Evolutionary conservation across 352 stramenopile genomes (phyloP).

Genomic region (Blastocystis sp.): DNA sequence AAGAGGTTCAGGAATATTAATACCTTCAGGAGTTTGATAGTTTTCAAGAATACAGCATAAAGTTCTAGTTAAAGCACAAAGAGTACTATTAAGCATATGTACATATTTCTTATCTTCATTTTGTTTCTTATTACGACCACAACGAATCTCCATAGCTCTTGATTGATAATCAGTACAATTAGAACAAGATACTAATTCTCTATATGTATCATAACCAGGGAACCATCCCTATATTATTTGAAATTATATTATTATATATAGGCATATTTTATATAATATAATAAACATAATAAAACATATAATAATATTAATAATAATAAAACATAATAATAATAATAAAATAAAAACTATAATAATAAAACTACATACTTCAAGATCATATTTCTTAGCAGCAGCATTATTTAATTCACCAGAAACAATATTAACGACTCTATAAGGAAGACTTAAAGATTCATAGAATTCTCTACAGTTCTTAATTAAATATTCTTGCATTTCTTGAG

Average conservation of each 20-base stretch:
- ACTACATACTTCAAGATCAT: no score
- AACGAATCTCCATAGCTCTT: constrained; percentile 87
- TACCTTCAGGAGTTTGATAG: constrained; percentile 56
- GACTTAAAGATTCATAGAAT: constrained; percentile 84
- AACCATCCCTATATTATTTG: constrained; percentile 99
- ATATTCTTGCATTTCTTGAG: constrained; percentile 63
- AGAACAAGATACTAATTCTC: constrained; percentile 91
- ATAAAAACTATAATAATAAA: no score
- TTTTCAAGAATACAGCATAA: constrained; percentile 98
- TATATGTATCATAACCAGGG: constrained; percentile 82
- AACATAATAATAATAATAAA: no score
- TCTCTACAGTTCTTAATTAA: constrained; percentile 73
- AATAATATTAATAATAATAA: no score
- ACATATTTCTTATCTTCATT: constrained; percentile 72
- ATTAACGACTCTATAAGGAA: constrained; percentile 97
- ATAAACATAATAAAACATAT: no score
- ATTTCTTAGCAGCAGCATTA: constrained; percentile 96
- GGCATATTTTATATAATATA: no score
- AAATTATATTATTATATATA: no score
- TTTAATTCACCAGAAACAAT: constrained; percentile 90
- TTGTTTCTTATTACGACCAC: constrained; percentile 65
- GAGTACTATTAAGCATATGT: constrained; percentile 87
- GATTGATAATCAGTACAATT: constrained; percentile 97
- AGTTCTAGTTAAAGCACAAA: constrained; percentile 87
- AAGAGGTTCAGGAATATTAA: constrained; percentile 74